Evolutionary conservation across 2,329 filamentous ascomycete species (phyloP).

Genomic region (Scedosporium apiospermum): DNA sequence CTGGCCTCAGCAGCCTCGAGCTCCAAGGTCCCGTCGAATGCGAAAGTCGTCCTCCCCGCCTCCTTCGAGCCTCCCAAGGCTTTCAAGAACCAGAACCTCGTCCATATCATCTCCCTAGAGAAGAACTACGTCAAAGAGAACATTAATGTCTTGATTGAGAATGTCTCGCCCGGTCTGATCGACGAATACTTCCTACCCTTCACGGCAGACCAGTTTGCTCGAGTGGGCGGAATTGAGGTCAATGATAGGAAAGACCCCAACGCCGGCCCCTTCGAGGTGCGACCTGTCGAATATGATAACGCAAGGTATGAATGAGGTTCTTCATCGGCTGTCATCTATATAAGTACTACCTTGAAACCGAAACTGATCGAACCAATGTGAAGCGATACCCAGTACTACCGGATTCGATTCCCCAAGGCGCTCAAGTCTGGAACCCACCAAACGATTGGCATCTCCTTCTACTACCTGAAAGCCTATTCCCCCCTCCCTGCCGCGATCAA

Average conservation of each 20-base stretch:
- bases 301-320: constrained; percentile 37
- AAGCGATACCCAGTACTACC: constrained; percentile 73
- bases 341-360: not conserved
- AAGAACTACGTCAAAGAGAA: constrained; percentile 86
- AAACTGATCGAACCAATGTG: not conserved
- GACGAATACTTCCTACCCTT: constrained; percentile 89
- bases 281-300: constrained; percentile 55
- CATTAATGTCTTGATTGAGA: constrained; percentile 91
- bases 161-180: constrained; percentile 68
- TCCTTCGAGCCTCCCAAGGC: constrained; percentile 79
- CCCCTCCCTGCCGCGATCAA: constrained; percentile 74
- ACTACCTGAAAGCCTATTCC: constrained; percentile 65
- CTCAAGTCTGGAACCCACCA: constrained; percentile 69
- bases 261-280: constrained; percentile 57
- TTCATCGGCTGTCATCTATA: too few species aligned
- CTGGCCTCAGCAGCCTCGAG: constrained; percentile 34
- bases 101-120: constrained; percentile 83
- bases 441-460: constrained; percentile 81
- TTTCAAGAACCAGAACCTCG: constrained; percentile 88
- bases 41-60: constrained; percentile 49
- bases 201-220: constrained; percentile 62
- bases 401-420: constrained; percentile 66
- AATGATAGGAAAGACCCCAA: constrained; percentile 78
- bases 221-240: constrained; percentile 79
- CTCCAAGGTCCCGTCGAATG: constrained; percentile 31